Evolutionary conservation across 2,329 filamentous ascomycete genomes (phyloP).

Genomic region (Fusarium coicis): DNA sequence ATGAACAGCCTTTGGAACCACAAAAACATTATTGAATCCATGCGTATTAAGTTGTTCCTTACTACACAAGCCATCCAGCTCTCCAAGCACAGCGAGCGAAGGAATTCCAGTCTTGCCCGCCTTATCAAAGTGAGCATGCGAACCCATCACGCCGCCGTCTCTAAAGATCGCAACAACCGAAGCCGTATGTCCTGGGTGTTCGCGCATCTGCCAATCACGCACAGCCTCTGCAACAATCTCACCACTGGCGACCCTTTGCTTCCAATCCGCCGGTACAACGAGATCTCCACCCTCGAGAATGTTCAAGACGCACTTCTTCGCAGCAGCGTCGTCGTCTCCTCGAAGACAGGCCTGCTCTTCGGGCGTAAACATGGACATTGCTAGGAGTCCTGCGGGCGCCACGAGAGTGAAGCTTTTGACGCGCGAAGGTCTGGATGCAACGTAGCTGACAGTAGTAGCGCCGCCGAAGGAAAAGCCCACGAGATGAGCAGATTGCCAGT

Average conservation of each 20-base stretch:
- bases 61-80: slow-evolving; percentile 37
- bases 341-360: slow-evolving; percentile 40
- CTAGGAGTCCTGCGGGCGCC: slow-evolving; percentile 60
- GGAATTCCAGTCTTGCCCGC: slow-evolving; percentile 21
- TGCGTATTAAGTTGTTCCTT: slow-evolving; percentile 15
- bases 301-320: slow-evolving; percentile 50
- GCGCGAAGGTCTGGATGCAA: slow-evolving; percentile 44
- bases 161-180: slow-evolving; percentile 59
- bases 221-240: slow-evolving; percentile 60
- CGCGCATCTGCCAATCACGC: slow-evolving; percentile 58
- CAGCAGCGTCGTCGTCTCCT: slow-evolving; percentile 45
- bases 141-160: slow-evolving; percentile 57
- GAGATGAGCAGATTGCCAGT: slow-evolving; percentile 57
- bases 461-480: slow-evolving; percentile 64
- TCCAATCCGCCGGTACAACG: slow-evolving; percentile 57
- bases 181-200: slow-evolving; percentile 58
- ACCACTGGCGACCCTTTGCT: slow-evolving; percentile 52
- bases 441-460: slow-evolving; percentile 52
- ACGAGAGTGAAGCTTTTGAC: slow-evolving; percentile 52
- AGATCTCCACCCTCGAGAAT: slow-evolving; percentile 57
- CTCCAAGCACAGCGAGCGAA: slow-evolving; percentile 38
- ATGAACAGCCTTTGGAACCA: slow-evolving; percentile 39
- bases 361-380: slow-evolving; percentile 38
- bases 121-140: slow-evolving; percentile 35
- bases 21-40: slow-evolving; percentile 37